Conservation (phyloP, 2,329 filamentous ascomycete genomes). For the Tolypocladium ophioglossoides region DNA sequence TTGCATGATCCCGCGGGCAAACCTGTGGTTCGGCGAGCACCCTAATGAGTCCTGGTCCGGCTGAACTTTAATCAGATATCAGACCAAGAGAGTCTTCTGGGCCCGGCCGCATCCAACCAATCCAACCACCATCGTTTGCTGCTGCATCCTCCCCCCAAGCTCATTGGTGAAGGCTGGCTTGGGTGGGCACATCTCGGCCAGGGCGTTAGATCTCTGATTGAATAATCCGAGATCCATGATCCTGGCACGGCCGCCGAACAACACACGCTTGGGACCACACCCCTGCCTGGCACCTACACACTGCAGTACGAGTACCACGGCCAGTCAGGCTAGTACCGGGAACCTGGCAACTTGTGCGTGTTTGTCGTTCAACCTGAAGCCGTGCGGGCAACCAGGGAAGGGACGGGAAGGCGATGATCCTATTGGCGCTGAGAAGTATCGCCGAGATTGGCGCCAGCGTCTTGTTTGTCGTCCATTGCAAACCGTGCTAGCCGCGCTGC, state of each 20-base stretch:
- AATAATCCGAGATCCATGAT: conserved; percentile 15
- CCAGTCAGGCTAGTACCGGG: background rate
- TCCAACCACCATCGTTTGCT: too few relatives aligned
- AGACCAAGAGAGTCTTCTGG: background rate
- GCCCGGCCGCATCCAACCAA: background rate
- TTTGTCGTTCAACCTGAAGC: background rate
- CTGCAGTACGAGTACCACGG: too few relatives aligned
- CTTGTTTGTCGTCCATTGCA: background rate
- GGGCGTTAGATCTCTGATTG: conserved; percentile 15
- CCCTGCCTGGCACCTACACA: background rate
- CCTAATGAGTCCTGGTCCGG: too few relatives aligned
- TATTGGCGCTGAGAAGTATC: background rate
- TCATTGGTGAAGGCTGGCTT: background rate
- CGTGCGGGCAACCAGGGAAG: background rate
- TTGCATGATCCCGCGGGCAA: background rate
- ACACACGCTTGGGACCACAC: background rate
- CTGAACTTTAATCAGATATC: background rate
- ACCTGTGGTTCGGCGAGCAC: background rate
- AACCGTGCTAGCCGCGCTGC: too few relatives aligned
- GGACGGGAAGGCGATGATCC: background rate
- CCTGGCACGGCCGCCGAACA: conserved; percentile 6
- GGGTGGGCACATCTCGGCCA: background rate
- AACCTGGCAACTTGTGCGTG: background rate
- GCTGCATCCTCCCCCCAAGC: background rate
- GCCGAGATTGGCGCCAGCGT: background rate